Conservation (phyloP, 192 early-diverging fungal genomes). For the Backusella macrospora region DNA sequence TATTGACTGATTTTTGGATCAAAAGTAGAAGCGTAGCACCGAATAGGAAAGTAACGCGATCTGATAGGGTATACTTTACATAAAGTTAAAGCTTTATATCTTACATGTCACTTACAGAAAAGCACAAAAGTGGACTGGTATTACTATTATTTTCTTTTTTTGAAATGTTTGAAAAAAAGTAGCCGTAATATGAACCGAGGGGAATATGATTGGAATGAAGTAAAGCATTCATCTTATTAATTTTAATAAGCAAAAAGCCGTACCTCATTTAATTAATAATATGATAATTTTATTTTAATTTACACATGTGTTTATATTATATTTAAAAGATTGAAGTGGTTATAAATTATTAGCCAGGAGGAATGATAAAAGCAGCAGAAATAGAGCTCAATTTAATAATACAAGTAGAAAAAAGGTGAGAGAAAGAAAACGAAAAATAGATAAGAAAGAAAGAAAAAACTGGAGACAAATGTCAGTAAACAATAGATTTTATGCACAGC, state of each 20-base stretch:
- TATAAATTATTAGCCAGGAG: background rate
- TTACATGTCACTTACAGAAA: no score
- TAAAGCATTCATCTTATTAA: background rate
- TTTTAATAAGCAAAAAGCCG: background rate
- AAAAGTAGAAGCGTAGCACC: no score
- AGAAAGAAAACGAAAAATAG: background rate
- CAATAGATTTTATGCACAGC: background rate
- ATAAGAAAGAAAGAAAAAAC: background rate
- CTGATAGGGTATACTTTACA: no score
- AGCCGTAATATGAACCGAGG: no score
- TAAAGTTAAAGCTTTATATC: no score
- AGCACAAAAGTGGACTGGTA: no score
- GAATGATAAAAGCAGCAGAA: background rate
- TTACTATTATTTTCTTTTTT: constrained; percentile 6
- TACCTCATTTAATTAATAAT: no score
- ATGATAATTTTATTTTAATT: background rate
- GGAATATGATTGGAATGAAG: constrained; percentile 8
- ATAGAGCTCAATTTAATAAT: background rate
- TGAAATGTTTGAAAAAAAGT: background rate
- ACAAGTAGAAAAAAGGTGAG: background rate
- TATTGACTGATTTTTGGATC: no score
- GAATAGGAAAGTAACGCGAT: no score
- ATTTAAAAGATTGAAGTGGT: no score
- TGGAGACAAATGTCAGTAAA: no score
- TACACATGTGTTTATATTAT: no score